phyloP scores from a whole-genome alignment of 768 basidiomycete genomes.

The Hypsizygus marmoreus region DNA sequence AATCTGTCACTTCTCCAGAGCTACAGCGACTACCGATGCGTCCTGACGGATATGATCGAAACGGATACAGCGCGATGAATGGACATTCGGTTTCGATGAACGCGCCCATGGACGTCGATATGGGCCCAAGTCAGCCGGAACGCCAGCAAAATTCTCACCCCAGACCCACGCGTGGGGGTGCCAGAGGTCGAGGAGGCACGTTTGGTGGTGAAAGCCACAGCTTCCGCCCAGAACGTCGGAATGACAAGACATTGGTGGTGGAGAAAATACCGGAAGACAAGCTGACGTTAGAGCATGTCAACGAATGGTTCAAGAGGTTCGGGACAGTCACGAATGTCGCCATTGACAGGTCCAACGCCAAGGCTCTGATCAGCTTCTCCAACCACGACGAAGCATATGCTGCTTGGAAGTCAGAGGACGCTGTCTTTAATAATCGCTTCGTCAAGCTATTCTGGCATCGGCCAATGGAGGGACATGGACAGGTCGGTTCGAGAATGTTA shows the following conservation, averaged over 20 bases:
- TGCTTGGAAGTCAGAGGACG: constrained; percentile 92
- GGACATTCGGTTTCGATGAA: constrained; percentile 26
- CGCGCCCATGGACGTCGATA: constrained; percentile 33
- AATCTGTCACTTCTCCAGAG: constrained; percentile 13
- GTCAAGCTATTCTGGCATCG: constrained; percentile 97
- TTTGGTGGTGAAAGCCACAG: constrained; percentile 66
- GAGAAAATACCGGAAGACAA: constrained; percentile 92
- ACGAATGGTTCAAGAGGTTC: constrained; percentile 89
- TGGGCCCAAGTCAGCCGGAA: constrained; percentile 28
- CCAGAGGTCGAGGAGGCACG: constrained; percentile 54
- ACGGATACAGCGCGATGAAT: constrained; percentile 21
- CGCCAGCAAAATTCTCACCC: constrained; percentile 26
- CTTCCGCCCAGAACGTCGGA: constrained; percentile 67
- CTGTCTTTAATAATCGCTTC: constrained; percentile 93
- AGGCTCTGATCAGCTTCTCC: constrained; percentile 87
- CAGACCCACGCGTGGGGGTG: constrained; percentile 33
- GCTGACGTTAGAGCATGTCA: constrained; percentile 75
- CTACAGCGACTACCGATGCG: constrained; percentile 16
- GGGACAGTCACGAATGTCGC: constrained; percentile 93
- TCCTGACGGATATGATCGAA: constrained; percentile 12
- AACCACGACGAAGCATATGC: constrained; percentile 81
- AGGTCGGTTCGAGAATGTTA: constrained; percentile 72
- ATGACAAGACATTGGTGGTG: constrained; percentile 84
- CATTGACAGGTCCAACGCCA: constrained; percentile 70
- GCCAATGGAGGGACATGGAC: constrained; percentile 90